Base-by-base conservation (phyloP, 345 rosid species). In the Stellera chamaejasme region DNA sequence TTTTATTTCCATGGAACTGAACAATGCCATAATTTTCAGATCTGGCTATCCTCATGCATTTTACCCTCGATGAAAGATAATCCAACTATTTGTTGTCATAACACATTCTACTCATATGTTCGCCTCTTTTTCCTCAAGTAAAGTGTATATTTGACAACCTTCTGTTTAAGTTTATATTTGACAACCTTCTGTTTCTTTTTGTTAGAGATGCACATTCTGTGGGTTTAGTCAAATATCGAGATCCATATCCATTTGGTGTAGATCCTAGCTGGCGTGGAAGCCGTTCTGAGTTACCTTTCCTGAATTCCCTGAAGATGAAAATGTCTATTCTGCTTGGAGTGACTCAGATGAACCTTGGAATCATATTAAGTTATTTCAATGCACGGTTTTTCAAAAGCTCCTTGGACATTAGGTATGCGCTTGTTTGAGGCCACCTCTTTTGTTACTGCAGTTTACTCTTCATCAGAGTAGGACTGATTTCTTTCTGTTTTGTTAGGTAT, bases 241-340 rank as follows among this genome's bases (percentile, higher is more conserved):
- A 79, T 74, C 72, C 96, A 47, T 88, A 88, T 72, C 95, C 98
- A 48, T 92, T 92, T 66, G 98, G 98, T 45, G 96, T 92, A 53
- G 98, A 92, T 82, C 98, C 98, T 54, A 86, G 93, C 62, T 92
- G 98, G 98, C 97, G 97, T 59, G 98, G 98, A 72, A 92, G 96
- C 75, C 96, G 98, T 58, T 15, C 97, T 27, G 98, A 92, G 69
- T 73, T 92, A 69, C 97, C 98, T 19, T 92, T 86, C 74, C 55
- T 92, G 66, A 92, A 88, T 77, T 92, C 98, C 59, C 84, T 92
- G 43, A 92, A 92, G 75, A 92, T 88, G 97, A 92, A 92, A 85
- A 86, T 92, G 98, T 92, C 98, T 41, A 86, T 92, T 65, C 75
- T 92, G 58, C 68, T 92, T 54, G 98, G 98, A 54, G 77, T 92